phyloP scores from a whole-genome alignment of 345 rosid species.

The Murraya koenigii region DNA sequence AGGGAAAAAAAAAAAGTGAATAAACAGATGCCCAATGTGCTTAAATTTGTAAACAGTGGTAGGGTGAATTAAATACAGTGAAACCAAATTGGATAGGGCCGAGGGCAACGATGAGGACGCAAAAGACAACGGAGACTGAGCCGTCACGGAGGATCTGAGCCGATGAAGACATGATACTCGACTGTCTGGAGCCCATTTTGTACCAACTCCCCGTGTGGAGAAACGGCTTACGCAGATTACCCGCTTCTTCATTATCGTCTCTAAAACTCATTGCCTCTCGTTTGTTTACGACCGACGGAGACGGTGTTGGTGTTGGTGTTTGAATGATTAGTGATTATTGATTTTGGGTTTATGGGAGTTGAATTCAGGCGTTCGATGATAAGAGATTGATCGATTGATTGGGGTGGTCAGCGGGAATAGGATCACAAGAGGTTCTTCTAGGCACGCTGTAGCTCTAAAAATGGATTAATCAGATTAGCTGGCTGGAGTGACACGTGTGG shows the following conservation, averaged over 20 bases:
- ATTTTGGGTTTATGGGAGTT: neutral
- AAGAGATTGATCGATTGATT: neutral
- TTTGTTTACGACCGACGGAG: neutral
- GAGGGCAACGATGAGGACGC: conserved; percentile 66
- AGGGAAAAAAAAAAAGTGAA: neutral
- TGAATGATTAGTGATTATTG: neutral
- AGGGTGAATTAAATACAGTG: conserved; percentile 33
- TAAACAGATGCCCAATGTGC: neutral
- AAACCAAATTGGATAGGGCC: conserved; percentile 82
- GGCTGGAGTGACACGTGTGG: neutral
- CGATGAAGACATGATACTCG: conserved; percentile 55
- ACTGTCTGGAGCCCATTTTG: conserved; percentile 64
- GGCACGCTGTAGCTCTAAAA: neutral
- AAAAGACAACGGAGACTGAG: conserved; percentile 63
- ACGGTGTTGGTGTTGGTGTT: neutral
- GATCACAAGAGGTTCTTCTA: neutral
- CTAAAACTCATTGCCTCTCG: conserved; percentile 41
- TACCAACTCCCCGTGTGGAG: conserved; percentile 80
- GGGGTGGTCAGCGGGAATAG: neutral
- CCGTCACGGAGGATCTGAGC: conserved; percentile 58
- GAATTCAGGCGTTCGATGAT: neutral
- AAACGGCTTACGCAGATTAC: conserved; percentile 60
- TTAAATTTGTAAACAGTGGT: neutral
- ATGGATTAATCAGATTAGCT: neutral
- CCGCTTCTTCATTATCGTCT: conserved; percentile 52